Conservation (phyloP, 2,329 filamentous ascomycete genomes). For the Periconia macrospinosa region DNA sequence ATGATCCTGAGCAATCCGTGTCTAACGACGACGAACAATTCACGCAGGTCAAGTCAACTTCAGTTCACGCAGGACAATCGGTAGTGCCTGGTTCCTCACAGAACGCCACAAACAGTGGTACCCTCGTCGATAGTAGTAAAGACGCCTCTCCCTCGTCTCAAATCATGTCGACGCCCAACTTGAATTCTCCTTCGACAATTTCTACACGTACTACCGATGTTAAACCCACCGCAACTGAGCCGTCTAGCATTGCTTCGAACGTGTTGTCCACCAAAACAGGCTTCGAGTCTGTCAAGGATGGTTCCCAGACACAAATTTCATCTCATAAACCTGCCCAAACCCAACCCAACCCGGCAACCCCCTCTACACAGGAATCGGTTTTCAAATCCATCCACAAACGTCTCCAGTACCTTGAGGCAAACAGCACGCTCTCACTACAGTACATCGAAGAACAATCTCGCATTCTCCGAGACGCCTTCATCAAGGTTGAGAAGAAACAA, state of each 20-base stretch:
- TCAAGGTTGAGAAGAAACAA: slow-evolving; percentile 84
- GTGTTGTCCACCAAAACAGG: slow-evolving; percentile 5
- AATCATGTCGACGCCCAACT: slow-evolving; percentile 6
- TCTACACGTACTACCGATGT: slow-evolving; percentile 9
- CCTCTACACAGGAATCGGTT: slow-evolving; percentile 94
- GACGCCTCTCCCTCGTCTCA: slow-evolving; percentile 2
- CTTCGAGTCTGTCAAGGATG: slow-evolving; percentile 20
- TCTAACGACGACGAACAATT: not conserved
- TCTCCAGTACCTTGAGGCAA: slow-evolving; percentile 85
- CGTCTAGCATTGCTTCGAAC: slow-evolving; percentile 8
- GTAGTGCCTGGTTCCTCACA: not conserved
- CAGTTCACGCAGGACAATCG: not conserved
- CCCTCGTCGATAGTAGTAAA: not conserved
- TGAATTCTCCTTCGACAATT: slow-evolving; percentile 5
- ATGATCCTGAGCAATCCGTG: not conserved
- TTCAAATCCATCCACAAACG: slow-evolving; percentile 97
- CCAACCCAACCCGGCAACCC: slow-evolving; percentile 59
- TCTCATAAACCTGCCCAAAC: slow-evolving; percentile 40
- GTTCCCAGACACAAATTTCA: slow-evolving; percentile 18
- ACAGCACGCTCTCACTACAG: slow-evolving; percentile 87
- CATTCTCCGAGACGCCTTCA: slow-evolving; percentile 83
- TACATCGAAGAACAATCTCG: slow-evolving; percentile 97
- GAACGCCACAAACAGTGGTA: not conserved
- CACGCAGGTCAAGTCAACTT: not conserved
- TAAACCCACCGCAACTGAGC: slow-evolving; percentile 14